A percentile compares a stretch with the other conserved stretches of the same genome.
Conservation (phyloP, 305 asterid species). For the Fraxinus baroniana region DNA sequence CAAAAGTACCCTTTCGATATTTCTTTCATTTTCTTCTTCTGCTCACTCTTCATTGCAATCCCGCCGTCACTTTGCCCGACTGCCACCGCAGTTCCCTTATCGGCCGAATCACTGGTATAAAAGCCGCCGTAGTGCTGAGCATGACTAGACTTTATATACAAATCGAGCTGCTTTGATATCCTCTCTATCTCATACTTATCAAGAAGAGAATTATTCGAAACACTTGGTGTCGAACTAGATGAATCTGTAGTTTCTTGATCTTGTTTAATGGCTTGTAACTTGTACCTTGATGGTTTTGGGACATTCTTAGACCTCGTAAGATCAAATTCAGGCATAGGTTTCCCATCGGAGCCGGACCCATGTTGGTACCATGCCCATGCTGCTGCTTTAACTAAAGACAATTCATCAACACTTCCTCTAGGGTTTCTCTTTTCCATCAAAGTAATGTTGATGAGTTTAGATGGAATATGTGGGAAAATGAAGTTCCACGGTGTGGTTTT, state of each 20-base stretch:
- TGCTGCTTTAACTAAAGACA: conserved; percentile 48
- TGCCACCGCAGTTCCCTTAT: background rate
- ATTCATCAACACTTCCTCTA: conserved; percentile 30
- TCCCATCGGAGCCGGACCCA: conserved; percentile 43
- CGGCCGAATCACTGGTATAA: background rate
- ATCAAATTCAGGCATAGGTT: conserved; percentile 34
- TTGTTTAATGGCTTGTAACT: conserved; percentile 41
- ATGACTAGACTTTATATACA: conserved; percentile 39
- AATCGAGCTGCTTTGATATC: conserved; percentile 55
- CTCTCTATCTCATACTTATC: conserved; percentile 65
- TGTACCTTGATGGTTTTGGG: conserved; percentile 55
- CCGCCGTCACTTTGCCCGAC: background rate
- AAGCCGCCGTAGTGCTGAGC: conserved; percentile 5
- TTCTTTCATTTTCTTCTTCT: conserved; percentile 14
- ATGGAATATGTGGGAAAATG: conserved; percentile 28
- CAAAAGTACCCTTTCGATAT: conserved; percentile 12
- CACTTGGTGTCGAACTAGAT: background rate
- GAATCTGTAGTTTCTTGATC: background rate
- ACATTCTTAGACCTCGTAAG: conserved; percentile 25
- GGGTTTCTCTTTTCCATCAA: conserved; percentile 33
- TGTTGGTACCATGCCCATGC: conserved; percentile 63
- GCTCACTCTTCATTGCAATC: background rate
- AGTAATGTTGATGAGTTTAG: conserved; percentile 7
- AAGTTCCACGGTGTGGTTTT: conserved; percentile 36
- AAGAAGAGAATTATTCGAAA: conserved; percentile 37